Evolutionary conservation across 1,284 basidiomycete species (phyloP), one percentile per base, ranked within the genome.

Genomic region (Trametes polyzona): DNA sequence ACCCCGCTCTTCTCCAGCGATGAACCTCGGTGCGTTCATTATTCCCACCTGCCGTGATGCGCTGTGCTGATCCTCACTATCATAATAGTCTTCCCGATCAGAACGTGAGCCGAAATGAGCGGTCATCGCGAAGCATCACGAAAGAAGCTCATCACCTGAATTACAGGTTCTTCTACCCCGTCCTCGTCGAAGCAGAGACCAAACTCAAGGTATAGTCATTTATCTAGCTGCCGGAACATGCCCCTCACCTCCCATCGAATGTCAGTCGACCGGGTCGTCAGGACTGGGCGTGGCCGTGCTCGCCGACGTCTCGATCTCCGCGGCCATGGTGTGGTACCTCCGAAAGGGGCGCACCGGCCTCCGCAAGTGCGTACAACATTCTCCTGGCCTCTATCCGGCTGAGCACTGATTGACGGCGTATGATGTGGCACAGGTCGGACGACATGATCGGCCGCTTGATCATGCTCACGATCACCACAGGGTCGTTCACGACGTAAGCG

Each of bases 391-490:
- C 24, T n/a, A 7, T 43, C 23, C n/a, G 24, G 14, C 3, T n/a
- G 26, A 7, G 16, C 8, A 23, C 4, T 8, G n/a, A 29, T n/a
- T 43, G 41, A 43, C 41, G 47, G n/a, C 11, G 4, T 35, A n/a
- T n/a, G 11, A 27, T 43, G 26, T 17, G 41, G 19, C 17, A 29
- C 6, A 43, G 41, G 41, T 47, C 44, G 21, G 32, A 47, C 11
- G 44, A 47, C 44, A 47, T 47, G 30, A 47, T 53, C 35, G 36
- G 35, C n/a, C 33, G 43, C 24, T 43, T 53, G 6, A 53, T 53
- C 43, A 40, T 46, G 33, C 51, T 53, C 17, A 53, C 51, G 1
- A 40, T 53, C 42, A 53, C 51, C 12, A 53, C 51, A 4, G 51
- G 51, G 16, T 30, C 36, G 2, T 32, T 53, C 23, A 53, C 51